A percentile compares a stretch with the other conserved stretches of the same genome.
phyloP scores from a whole-genome alignment of 257 asterid species.

The Solanum clarkiae region DNA sequence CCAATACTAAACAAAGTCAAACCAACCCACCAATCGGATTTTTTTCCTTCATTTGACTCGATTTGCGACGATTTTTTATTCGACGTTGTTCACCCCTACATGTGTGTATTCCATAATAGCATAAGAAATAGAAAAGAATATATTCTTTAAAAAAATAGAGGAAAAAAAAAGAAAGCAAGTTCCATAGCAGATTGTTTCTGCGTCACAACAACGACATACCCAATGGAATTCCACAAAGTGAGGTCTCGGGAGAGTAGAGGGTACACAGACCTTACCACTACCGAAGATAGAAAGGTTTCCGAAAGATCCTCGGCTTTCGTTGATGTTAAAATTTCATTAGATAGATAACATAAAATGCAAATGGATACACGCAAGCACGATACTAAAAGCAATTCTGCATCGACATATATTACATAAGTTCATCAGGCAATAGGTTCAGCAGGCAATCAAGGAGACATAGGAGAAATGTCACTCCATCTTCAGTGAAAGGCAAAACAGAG shows the following conservation, averaged over 20 bases:
- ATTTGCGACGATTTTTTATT: no score
- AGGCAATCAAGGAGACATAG: background rate
- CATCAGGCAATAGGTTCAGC: background rate
- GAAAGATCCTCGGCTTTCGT: background rate
- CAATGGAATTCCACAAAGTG: no score
- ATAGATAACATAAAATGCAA: background rate
- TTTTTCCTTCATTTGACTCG: no score
- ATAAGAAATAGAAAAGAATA: background rate
- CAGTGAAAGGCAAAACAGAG: background rate
- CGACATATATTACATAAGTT: background rate
- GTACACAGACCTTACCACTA: no score
- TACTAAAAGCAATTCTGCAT: background rate
- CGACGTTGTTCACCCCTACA: background rate
- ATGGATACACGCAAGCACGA: background rate
- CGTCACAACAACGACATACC: no score
- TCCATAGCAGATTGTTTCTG: background rate
- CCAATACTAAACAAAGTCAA: no score
- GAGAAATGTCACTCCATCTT: background rate
- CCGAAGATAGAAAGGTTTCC: no score
- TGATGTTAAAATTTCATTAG: background rate
- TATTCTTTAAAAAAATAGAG: background rate
- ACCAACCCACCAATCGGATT: no score
- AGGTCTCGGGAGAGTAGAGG: no score
- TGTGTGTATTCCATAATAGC: background rate
- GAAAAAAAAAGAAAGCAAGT: background rate